Conservation (phyloP, 345 rosid genomes). For the Boechera divaricarpa region DNA sequence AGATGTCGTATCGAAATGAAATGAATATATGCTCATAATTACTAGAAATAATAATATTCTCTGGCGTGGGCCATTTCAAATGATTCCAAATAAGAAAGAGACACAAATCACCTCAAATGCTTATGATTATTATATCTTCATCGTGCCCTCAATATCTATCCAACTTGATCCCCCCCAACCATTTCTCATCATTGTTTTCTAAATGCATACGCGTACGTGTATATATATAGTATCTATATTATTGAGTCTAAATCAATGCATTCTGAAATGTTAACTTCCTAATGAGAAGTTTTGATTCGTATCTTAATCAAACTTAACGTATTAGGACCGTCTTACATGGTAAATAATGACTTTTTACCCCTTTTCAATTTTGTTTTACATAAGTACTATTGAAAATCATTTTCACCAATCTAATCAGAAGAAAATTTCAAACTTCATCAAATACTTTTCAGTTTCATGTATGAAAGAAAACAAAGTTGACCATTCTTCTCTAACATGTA, state of each 20-base stretch:
- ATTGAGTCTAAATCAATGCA: neutral
- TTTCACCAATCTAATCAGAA: neutral
- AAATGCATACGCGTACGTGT: constrained; percentile 21
- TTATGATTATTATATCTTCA: constrained; percentile 40
- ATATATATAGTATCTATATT: neutral
- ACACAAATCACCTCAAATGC: constrained; percentile 57
- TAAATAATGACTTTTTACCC: constrained; percentile 18
- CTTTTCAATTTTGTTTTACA: constrained; percentile 3
- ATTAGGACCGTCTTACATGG: constrained; percentile 2
- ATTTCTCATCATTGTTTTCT: constrained; percentile 44
- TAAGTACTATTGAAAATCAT: neutral
- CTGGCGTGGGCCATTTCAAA: constrained; percentile 69
- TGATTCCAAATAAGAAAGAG: constrained; percentile 61
- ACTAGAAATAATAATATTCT: constrained; percentile 62
- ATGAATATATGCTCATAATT: constrained; percentile 42
- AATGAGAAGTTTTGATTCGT: neutral
- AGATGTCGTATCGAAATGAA: constrained; percentile 33
- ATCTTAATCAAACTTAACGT: constrained; percentile 3
- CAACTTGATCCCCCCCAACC: constrained; percentile 48
- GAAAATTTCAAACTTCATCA: constrained; percentile 10
- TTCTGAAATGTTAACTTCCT: neutral
- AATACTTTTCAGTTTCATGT: constrained; percentile 21
- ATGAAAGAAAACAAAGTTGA: constrained; percentile 8
- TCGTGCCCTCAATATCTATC: constrained; percentile 50
- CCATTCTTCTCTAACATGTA: neutral